These are phyloP conservation scores for Dunaliella salina DNA, from an alignment of 163 green algal species.

Conservation along the genomic window DNA sequence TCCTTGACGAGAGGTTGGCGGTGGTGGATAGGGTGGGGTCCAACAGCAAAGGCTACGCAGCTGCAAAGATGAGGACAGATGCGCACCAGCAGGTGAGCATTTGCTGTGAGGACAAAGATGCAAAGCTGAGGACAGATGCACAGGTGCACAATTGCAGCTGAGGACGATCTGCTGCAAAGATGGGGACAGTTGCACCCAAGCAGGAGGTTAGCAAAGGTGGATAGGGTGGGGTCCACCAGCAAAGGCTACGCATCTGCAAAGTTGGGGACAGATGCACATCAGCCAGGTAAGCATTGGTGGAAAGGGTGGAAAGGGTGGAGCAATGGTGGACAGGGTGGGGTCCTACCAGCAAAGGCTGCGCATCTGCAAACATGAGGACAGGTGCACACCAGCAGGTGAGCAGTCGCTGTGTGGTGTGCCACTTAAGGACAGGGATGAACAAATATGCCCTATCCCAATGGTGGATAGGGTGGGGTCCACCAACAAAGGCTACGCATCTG, in stretches of 20 bases:
- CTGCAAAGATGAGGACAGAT: conserved; percentile 25
- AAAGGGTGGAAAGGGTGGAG: too few relatives aligned
- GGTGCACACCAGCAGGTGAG: neutral
- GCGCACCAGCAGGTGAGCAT: conserved; percentile 19
- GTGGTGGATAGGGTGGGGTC: conserved; percentile 26
- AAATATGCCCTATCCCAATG: too few relatives aligned
- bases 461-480: conserved; percentile 27
- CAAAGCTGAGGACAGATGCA: conserved; percentile 24
- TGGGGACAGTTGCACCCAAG: neutral
- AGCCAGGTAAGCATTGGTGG: conserved; percentile 12
- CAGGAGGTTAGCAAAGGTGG: too few relatives aligned
- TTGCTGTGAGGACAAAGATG: neutral
- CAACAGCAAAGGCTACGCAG: conserved; percentile 26
- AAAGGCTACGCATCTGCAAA: neutral
- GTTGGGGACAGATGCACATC: neutral
- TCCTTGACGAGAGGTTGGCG: conserved; percentile 24
- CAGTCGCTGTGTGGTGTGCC: too few relatives aligned
- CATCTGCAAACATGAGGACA: neutral
- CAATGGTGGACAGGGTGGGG: conserved; percentile 24
- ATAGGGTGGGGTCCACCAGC: too few relatives aligned
- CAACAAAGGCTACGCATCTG: conserved; percentile 30
- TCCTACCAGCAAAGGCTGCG: too few relatives aligned
- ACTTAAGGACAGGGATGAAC: too few relatives aligned
- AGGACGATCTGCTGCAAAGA: neutral
- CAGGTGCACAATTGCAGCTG: conserved; percentile 3